phyloP scores from a whole-genome alignment of 306 rosid genomes.

The Gillenia trifoliata region DNA sequence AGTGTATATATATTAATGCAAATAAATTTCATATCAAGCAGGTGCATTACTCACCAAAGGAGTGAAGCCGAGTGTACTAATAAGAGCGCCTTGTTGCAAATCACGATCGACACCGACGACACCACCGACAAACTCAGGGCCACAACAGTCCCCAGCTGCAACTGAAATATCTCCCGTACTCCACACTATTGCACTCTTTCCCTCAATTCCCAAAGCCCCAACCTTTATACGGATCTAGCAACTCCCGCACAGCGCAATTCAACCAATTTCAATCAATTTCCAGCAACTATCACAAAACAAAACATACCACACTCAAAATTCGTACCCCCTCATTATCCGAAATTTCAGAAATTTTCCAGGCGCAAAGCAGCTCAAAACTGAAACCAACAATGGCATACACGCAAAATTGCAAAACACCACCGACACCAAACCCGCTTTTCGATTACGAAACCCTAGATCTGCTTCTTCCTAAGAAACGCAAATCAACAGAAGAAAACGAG shows the following conservation, averaged over 20 bases:
- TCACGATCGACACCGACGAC: conserved; percentile 80
- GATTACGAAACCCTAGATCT: conserved; percentile 31
- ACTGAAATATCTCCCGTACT: conserved; percentile 70
- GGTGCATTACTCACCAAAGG: conserved; percentile 50
- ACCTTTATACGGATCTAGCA: conserved; percentile 22
- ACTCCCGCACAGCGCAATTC: conserved; percentile 1
- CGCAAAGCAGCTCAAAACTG: conserved; percentile 14
- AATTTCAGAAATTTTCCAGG: neutral
- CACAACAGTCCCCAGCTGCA: conserved; percentile 72
- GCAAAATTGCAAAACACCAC: neutral
- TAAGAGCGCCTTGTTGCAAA: conserved; percentile 76
- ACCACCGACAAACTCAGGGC: conserved; percentile 79
- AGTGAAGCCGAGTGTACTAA: conserved; percentile 62
- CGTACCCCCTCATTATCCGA: conserved; percentile 29
- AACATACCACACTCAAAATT: neutral
- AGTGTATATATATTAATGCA: neutral
- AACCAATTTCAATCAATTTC: neutral
- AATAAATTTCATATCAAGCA: neutral
- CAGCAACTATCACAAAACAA: neutral
- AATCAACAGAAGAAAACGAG: neutral
- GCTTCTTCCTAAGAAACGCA: neutral
- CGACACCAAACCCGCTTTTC: neutral
- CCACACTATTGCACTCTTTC: neutral
- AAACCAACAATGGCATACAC: neutral
- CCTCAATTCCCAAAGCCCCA: conserved; percentile 6